Base-by-base conservation (phyloP, 2,329 filamentous ascomycete genomes). In the Elsinoe australis region DNA sequence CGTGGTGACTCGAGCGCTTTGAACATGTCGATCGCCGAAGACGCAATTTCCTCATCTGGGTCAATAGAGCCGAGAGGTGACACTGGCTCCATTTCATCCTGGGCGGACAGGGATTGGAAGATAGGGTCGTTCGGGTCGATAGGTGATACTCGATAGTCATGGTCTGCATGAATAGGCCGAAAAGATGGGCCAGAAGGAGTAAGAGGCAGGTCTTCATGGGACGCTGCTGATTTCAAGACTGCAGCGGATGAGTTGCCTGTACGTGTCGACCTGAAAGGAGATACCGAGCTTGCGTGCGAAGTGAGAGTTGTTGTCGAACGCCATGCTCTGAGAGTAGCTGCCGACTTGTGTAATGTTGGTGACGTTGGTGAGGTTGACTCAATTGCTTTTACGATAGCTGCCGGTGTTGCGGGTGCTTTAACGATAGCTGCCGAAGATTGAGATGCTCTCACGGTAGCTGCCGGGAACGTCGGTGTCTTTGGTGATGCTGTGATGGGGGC, bases 31-130 rank as follows among this genome's bases (percentile, higher is more conserved):
- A 44, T 15, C 17, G 39, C 39, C 32, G 39, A 19, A 8, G 39
- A 7, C 10, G 39, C 39, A 12, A 44, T 44, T 14, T 44, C 21
- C n/a, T 44, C 39, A 26, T 44, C 39, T 26, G 39, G 39, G 10
- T 44, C 39, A n/a, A n/a, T n/a, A n/a, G n/a, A n/a, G n/a, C n/a
- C n/a, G 26, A 18, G 14, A 3, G 39, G 24, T 8, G 39, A 44
- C 8, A 44, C 39, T 9, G 39, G 28, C 7, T 12, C 12, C 12
- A 26, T 12, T 7, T 24, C 21, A 9, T 44, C 28, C 17, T 19
- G 24, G 14, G 14, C 10, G 15, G 17, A 17, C 26, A 28, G 26
- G 7, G 39, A 44, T 15, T 32, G 5, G 39, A 31, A 24, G 39
- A 18, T 19, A 18, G 39, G 39, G 31, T 44, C 39, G 7, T 32